Evolutionary conservation across 345 rosid genomes (phyloP), one percentile per base, ranked within the genome.

Genomic region (Clarkia xantiana): DNA sequence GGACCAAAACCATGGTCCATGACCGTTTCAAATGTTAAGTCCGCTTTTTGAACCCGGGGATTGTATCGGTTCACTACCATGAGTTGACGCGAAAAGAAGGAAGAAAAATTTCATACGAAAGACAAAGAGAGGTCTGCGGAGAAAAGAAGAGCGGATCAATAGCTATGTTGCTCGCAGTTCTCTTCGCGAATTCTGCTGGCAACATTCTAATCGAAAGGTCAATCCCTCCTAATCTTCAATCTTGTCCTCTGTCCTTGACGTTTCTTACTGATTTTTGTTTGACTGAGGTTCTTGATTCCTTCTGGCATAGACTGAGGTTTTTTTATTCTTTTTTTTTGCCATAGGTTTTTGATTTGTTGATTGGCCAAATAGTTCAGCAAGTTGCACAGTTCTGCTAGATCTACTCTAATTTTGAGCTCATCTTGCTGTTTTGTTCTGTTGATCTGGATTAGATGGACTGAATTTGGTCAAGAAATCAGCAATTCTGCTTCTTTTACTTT

Each of bases 121-220:
- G 18, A 14, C 18, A 44, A n/a, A n/a, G n/a, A n/a, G 2, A 44
- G 47, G 18, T 44, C 47, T 10, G 18, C 2, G 18, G 59, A 55
- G 48, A 10, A 36, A 11, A 1, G 18, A 18, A 36, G 18, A 52
- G 34, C 0, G 38, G 22, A 53, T 19, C 47, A 4, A 25, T 17
- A 11, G 7, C 7, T 25, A 82, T 79, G 87, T 75, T 79, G 50
- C 80, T 82, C 6, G 93, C 93, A 2, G 62, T 77, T 40, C 67
- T 82, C 59, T 80, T 82, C 56, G 77, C 82, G 8, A 82, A 79
- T 18, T 71, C 82, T 43, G 84, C 67, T 36, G 86, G 86, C 23
- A 82, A 82, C 68, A 81, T 82, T 43, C 62, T 80, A 11, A 72
- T 80, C 63, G 93, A 82, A 66, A 59, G 93, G 93, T 79, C 43